Evolutionary conservation across 257 asterid species (phyloP), one percentile per base, ranked within the genome.

Genomic region (Solanum habrochaites): DNA sequence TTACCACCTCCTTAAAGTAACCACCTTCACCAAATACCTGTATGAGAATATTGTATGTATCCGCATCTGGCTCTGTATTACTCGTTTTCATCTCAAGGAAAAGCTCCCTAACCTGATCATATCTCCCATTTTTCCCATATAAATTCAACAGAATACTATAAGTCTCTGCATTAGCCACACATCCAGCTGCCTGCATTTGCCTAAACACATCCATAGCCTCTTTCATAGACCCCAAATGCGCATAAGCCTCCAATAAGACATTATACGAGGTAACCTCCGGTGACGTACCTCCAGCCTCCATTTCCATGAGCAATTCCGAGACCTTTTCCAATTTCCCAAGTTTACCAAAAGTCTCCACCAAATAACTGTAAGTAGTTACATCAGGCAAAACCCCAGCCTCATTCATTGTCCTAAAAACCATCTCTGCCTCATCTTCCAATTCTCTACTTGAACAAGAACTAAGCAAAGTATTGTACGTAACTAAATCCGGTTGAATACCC

Each of bases 31-130:
- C 98, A 83, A 95, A 97, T 64, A 95, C 99, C 82, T 92, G 94
- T 27, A 95, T 94, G 39, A 97, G 98, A 87, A 94, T 95, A 91
- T 97, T 97, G 82, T 94, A 97, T 3, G 99, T 94, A 85, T 92
- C 95, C 1, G 96, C 98, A 92, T 94, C 97, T 1, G 98, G 98
- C 80, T 97, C 98, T 5, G 98, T 94, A 87, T 94, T 93, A 87
- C 98, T 94, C 84, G 93, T 96, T 91, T 97, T 97, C 99, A 97
- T 95, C 90, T 97, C 99, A 82, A 95, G 95, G 89, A 97, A 97
- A 88, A 97, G 95, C 66, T 95, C 95, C 91, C 98, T 93, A 81
- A 95, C 99, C 77, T 95, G 98, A 35, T 94, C 99, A 60, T 95
- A 97, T 86, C 97, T 95, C 88, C 97, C 99, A 52, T 93, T 92